A percentile compares a stretch with the other conserved stretches of the same genome.
These are phyloP conservation scores for Astrephomene gubernaculifera DNA, from an alignment of 139 green algal species.

Conservation along the genomic window DNA sequence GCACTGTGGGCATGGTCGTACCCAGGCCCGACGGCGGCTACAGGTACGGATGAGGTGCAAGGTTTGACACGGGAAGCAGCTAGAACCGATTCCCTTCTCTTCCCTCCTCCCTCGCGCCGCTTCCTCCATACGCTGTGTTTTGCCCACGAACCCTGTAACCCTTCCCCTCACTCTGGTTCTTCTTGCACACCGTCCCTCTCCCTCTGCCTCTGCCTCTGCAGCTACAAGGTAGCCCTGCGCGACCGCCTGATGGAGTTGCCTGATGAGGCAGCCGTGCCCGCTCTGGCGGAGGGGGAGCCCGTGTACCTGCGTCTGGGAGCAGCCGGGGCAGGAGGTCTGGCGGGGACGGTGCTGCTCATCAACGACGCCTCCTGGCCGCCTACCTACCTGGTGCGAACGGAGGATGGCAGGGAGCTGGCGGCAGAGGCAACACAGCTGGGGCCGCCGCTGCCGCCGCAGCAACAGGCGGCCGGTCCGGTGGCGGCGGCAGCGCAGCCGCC, in stretches of 20 bases:
- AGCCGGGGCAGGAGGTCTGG: not conserved
- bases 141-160: too few species aligned
- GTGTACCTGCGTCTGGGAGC: not conserved
- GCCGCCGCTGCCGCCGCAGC: not conserved
- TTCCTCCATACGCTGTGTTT: too few species aligned
- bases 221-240: conserved; percentile 64
- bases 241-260: conserved; percentile 59
- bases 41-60: too few species aligned
- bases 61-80: too few species aligned
- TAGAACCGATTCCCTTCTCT: too few species aligned
- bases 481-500: not conserved
- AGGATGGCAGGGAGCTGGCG: conserved; percentile 46
- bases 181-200: too few species aligned
- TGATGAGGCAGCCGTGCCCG: conserved; percentile 31
- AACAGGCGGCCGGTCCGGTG: not conserved
- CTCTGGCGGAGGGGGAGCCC: not conserved
- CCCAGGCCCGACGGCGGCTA: too few species aligned
- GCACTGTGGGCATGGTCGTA: too few species aligned
- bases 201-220: conserved; percentile 23
- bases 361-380: conserved; percentile 56
- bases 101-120: too few species aligned
- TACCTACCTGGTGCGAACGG: conserved; percentile 48
- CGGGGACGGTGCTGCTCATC: conserved; percentile 47
- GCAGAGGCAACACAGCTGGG: conserved; percentile 38
- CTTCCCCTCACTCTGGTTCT: too few species aligned